Evolutionary conservation across 352 stramenopile species (phyloP).

Genomic region (Phytopythium montanum): DNA sequence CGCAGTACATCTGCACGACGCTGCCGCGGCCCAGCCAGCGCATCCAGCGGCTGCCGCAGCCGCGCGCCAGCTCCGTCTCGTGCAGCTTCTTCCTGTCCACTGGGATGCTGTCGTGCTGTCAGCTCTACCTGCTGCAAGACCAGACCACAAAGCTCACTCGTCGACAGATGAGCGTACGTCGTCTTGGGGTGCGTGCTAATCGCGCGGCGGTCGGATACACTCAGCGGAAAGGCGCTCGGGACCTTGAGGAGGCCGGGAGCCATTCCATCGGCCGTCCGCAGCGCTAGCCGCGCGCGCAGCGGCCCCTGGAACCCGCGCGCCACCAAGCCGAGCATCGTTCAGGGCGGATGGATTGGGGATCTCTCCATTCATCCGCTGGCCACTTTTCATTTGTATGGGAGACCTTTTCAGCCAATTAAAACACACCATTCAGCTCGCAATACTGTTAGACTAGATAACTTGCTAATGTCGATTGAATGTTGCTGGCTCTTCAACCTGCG

Average conservation of each 20-base stretch:
- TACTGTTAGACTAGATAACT: not conserved
- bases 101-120: constrained; percentile 13
- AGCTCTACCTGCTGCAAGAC: not conserved
- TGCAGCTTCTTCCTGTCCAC: constrained; percentile 37
- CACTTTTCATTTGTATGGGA: not conserved
- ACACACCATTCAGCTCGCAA: not conserved
- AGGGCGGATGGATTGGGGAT: not conserved
- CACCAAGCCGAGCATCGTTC: constrained; percentile 1
- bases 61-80: constrained; percentile 48
- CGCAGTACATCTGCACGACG: constrained; percentile 74
- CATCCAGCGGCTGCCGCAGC: constrained; percentile 48
- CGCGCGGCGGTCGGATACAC: not conserved
- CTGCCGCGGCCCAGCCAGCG: constrained; percentile 54
- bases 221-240: not conserved
- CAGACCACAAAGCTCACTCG: too few species aligned
- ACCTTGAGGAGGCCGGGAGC: not conserved
- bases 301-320: not conserved
- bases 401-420: constrained; percentile 5
- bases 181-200: constrained; percentile 23
- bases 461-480: not conserved
- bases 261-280: not conserved
- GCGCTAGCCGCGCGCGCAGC: not conserved
- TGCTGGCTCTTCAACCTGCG: constrained; percentile 3
- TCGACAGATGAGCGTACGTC: constrained; percentile 11
- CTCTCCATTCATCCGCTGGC: too few species aligned